Base-by-base conservation (phyloP, 176 grass and related monocot species). In the Thinopyrum elongatum region DNA sequence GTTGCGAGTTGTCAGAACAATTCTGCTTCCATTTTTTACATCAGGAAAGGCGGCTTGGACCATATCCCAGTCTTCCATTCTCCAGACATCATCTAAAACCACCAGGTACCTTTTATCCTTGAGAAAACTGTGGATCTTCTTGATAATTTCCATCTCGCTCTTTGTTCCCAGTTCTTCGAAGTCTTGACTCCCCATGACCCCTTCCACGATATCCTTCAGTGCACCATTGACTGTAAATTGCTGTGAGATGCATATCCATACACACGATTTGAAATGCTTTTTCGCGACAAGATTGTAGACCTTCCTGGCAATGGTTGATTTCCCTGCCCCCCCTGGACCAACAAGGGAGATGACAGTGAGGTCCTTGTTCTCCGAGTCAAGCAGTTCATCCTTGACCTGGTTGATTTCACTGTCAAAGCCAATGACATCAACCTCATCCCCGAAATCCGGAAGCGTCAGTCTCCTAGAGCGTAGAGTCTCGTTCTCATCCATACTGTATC, bases 231-330 rank as follows among this genome's bases (percentile, higher is more conserved):
- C 34, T 21, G 35, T 42, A 64, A 79, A 79, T 25, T 79, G 58
- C 23, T 79, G 77, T 4, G 58, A 79, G 58, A 79, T 41, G 62
- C 77, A 79, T 79, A 64, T 62, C 77, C 34, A 64, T 64, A 41
- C 15, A 6, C 15, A 63, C 0, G 77, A 79, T 4, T 63, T 63
- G 77, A 79, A 79, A 64, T 79, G 34, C 39, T 79, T 63, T 41
- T 19, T 28, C 1, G 55, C 31, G 13, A 79, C 34, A 5, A 42
- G 58, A 79, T 79, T 79, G 23, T 63, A 79, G 35, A 79, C 77
- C 35, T 79, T 79, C 77, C 35, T 63, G 35, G 58, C 77, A 28
- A 63, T 64, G 34, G 77, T 79, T 79, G 58, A 79, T 64, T 79
- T 79, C 25, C 77, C 77, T 63, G 58, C 58, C 6, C 77, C 77